Conservation (phyloP, 2,329 filamentous ascomycete genomes). For the Alternaria atra region DNA sequence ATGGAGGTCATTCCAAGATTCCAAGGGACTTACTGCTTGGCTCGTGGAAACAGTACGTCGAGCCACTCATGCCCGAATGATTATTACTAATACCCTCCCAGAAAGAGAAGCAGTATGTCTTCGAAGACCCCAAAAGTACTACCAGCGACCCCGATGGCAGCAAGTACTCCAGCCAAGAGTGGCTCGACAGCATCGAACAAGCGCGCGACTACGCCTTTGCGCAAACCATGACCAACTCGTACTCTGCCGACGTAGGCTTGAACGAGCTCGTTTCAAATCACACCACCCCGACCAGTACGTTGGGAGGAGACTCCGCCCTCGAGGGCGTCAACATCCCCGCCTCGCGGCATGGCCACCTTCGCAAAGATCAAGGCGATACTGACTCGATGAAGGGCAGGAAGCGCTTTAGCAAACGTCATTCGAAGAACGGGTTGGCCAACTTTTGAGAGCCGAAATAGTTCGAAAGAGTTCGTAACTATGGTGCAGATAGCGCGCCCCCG, state of each 20-base stretch:
- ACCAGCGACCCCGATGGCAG: conserved; percentile 69
- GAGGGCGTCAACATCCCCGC: conserved; percentile 61
- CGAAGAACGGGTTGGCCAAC: conserved; percentile 90
- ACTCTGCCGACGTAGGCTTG: conserved; percentile 63
- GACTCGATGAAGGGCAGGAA: conserved; percentile 68
- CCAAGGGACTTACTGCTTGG: conserved; percentile 89
- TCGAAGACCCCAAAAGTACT: conserved; percentile 88
- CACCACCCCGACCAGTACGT: conserved; percentile 79
- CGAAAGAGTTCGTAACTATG: background rate
- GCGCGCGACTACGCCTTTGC: conserved; percentile 85
- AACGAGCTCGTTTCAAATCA: conserved; percentile 63
- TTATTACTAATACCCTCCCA: conserved; percentile 50
- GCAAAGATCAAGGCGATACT: conserved; percentile 59
- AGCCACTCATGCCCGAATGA: background rate
- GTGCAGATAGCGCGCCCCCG: conserved; percentile 1
- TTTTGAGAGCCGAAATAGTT: conserved; percentile 63
- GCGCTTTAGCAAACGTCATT: conserved; percentile 89
- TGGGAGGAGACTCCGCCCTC: conserved; percentile 63
- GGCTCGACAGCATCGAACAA: conserved; percentile 87
- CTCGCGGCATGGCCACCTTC: conserved; percentile 60
- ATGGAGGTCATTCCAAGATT: conserved; percentile 82
- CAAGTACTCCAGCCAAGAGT: conserved; percentile 81
- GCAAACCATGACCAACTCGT: conserved; percentile 72
- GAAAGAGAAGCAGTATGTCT: conserved; percentile 89
- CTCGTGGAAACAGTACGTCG: conserved; percentile 88